phyloP scores from a whole-genome alignment of 148 eudicot genomes.

The Pouteria glomerata region DNA sequence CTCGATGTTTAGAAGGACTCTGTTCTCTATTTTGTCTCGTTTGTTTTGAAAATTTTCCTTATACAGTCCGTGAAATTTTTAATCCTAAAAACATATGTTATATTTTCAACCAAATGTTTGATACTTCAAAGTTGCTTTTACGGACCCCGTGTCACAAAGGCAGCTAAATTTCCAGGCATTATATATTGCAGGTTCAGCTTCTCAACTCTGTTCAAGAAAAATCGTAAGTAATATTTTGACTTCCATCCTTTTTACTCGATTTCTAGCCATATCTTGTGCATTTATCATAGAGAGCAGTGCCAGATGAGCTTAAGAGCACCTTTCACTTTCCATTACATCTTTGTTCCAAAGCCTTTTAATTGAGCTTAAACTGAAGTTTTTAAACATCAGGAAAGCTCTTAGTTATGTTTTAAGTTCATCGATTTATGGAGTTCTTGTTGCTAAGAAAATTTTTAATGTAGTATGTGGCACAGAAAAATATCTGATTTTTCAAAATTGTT shows the following conservation, averaged over 20 bases:
- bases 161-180: not conserved
- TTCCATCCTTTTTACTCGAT: not conserved
- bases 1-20: not conserved
- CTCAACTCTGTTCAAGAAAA: slow-evolving; percentile 25
- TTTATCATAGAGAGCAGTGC: not conserved
- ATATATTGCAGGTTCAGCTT: slow-evolving; percentile 27
- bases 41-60: not conserved
- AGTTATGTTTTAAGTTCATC: not conserved
- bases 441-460: not conserved
- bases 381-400: not conserved
- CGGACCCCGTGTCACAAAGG: not conserved
- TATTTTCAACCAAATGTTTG: not conserved
- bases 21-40: not conserved
- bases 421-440: not conserved
- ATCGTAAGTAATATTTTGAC: slow-evolving; percentile 15
- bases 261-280: not conserved
- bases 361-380: not conserved
- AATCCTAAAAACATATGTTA: not conserved
- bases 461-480: too few species aligned
- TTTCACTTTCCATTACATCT: not conserved
- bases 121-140: not conserved
- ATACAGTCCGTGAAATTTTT: not conserved
- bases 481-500: not conserved
- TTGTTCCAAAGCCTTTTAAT: not conserved
- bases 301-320: not conserved